Evolutionary conservation across 2,329 filamentous ascomycete species (phyloP).

Genomic region (Verticillium dahliae): DNA sequence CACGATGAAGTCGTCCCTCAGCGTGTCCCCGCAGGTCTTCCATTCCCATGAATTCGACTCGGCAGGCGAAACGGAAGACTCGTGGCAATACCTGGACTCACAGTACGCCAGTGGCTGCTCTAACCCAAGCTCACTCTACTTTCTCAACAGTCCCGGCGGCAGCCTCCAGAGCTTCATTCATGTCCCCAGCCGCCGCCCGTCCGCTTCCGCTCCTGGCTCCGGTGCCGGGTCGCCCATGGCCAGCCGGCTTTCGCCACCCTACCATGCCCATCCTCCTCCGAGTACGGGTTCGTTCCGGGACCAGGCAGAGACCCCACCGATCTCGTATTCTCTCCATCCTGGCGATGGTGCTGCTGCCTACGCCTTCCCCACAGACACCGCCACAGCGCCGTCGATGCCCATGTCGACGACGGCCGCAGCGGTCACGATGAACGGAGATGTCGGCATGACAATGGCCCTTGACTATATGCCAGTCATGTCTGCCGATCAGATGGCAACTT

Average conservation of each 20-base stretch:
- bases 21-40: conserved; percentile 17
- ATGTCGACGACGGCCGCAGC: neutral
- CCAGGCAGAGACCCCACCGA: conserved; percentile 14
- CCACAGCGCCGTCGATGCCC: neutral
- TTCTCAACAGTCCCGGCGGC: conserved; percentile 43
- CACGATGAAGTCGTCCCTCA: conserved; percentile 27
- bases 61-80: conserved; percentile 32
- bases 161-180: conserved; percentile 45
- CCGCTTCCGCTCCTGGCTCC: neutral
- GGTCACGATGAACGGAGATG: neutral
- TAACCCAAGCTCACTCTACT: conserved; percentile 31
- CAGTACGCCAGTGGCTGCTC: conserved; percentile 24
- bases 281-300: conserved; percentile 22
- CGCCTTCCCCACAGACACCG: neutral
- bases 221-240: conserved; percentile 25
- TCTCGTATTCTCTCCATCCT: neutral
- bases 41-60: conserved; percentile 34
- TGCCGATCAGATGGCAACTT: neutral
- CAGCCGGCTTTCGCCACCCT: conserved; percentile 23
- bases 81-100: conserved; percentile 35
- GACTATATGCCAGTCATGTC: neutral
- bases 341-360: neutral
- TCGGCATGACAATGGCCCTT: neutral
- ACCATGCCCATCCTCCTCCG: neutral
- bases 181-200: conserved; percentile 28